phyloP scores from a whole-genome alignment of 1,284 basidiomycete genomes.

The Ustilago xerochloae region DNA sequence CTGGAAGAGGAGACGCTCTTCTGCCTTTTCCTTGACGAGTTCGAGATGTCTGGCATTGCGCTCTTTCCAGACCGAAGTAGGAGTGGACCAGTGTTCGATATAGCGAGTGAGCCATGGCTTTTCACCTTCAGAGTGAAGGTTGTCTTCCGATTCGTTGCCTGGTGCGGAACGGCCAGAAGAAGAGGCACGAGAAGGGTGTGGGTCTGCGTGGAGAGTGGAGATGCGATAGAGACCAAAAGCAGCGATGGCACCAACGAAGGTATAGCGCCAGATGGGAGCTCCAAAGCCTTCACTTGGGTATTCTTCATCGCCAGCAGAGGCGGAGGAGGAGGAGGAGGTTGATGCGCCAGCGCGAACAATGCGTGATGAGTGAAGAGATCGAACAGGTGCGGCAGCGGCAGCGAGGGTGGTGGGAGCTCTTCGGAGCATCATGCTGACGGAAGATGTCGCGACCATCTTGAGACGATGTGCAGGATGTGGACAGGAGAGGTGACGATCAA shows the following conservation, averaged over 20 bases:
- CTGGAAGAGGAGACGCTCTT: slow-evolving; percentile 58
- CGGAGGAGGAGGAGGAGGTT: slow-evolving; percentile 30
- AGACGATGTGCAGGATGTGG: background rate
- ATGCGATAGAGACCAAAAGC: slow-evolving; percentile 53
- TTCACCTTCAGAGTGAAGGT: slow-evolving; percentile 41
- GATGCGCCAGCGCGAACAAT: slow-evolving; percentile 27
- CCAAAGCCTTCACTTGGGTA: slow-evolving; percentile 49
- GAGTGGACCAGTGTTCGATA: slow-evolving; percentile 55
- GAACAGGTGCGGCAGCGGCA: slow-evolving; percentile 17
- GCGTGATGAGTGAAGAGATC: slow-evolving; percentile 44
- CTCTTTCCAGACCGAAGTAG: slow-evolving; percentile 50
- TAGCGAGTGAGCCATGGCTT: slow-evolving; percentile 63
- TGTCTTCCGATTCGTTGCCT: slow-evolving; percentile 54
- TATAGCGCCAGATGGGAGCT: slow-evolving; percentile 60
- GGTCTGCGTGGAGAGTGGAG: slow-evolving; percentile 49
- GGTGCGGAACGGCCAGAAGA: slow-evolving; percentile 51
- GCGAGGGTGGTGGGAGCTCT: slow-evolving; percentile 13
- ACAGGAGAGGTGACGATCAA: slow-evolving; percentile 4
- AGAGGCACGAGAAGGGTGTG: slow-evolving; percentile 51
- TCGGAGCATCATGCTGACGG: slow-evolving; percentile 22
- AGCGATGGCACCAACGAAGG: slow-evolving; percentile 45
- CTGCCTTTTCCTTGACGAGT: slow-evolving; percentile 50
- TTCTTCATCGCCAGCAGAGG: slow-evolving; percentile 31
- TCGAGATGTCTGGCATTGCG: slow-evolving; percentile 53
- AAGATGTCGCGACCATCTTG: slow-evolving; percentile 32